Base-by-base conservation (phyloP, 108 stramenopile genomes). In the Schizochytrium sp. region DNA sequence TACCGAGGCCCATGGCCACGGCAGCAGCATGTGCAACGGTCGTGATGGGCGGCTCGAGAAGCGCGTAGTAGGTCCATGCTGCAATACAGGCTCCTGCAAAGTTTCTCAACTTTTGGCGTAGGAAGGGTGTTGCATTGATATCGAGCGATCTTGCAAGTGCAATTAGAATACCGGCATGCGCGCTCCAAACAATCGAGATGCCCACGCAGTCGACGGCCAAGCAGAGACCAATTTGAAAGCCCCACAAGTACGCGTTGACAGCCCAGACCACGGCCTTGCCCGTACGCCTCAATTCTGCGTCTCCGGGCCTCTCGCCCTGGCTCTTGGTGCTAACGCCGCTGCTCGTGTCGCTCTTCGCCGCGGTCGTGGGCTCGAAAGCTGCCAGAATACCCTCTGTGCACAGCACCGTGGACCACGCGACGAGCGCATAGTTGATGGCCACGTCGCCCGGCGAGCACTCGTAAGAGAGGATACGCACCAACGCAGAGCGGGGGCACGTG, bases 141-240 rank as follows among this genome's bases (percentile, higher is more conserved):
- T 69, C 63, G 63, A 23, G 63, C 41, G 10, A 23, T 6, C 14
- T 8, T 23, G 12, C 41, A 10, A 69, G 63, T 23, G 63, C 63
- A 12, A 12, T 10, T 0, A 83, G 14, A 45, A 83, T 83, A 45
- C 76, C 76, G n/a, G 76, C 76, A 3, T 83, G 76, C n/a, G 48
- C 76, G 76, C 76, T 83, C 76, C 76, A 83, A 28, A 83, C 76
- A 18, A 83, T 23, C 10, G 76, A 83, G 28, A 83, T 83, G 48
- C 76, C 76, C 1, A 83, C 76, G 51, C 76, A 83, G 6, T 23
- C 76, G 12, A 83, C 51, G 28, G 48, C 76, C 51, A 83, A 6
- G 76, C 76, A 83, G 19, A 83, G 51, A 8, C 76, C 76, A 23
- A 83, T 83, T 45, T 83, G 76, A 53, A 83, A 83, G 19, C 23